A percentile compares a stretch with the other conserved stretches of the same genome.
These are phyloP conservation scores for Talaromyces pinophilus DNA, from an alignment of 2,329 filamentous ascomycete species.

Conservation along the genomic window DNA sequence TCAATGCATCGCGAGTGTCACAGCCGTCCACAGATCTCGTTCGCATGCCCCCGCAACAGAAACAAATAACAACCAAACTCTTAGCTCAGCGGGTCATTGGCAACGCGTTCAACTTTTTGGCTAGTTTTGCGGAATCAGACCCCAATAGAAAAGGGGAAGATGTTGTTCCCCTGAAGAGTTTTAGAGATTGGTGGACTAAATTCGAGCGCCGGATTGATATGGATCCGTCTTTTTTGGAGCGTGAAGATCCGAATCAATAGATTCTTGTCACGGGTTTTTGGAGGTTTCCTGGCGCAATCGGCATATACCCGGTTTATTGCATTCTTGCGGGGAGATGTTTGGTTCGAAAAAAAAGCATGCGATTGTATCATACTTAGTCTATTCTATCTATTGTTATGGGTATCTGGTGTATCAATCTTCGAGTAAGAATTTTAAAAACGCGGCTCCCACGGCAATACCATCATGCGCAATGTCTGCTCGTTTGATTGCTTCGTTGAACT, in stretches of 20 bases:
- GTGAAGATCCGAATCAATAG: conserved; percentile 53
- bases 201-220: conserved; percentile 84
- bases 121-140: conserved; percentile 73
- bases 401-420: conserved; percentile 44
- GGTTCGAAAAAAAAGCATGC: neutral
- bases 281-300: neutral
- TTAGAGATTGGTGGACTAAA: conserved; percentile 97
- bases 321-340: neutral
- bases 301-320: neutral
- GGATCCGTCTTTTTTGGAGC: conserved; percentile 87
- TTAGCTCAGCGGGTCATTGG: conserved; percentile 92
- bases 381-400: conserved; percentile 18
- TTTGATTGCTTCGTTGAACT: conserved; percentile 67
- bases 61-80: conserved; percentile 66
- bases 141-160: conserved; percentile 64
- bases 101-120: conserved; percentile 95
- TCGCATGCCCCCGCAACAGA: conserved; percentile 32
- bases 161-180: conserved; percentile 89
- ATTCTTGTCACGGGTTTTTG: neutral
- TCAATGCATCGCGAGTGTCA: conserved; percentile 42
- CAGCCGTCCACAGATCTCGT: conserved; percentile 34
- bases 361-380: conserved; percentile 21
- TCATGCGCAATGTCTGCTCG: conserved; percentile 71
- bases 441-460: conserved; percentile 71
- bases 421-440: conserved; percentile 74